Base-by-base conservation (phyloP, 176 grass and related monocot species). In the Eleusine indica region DNA sequence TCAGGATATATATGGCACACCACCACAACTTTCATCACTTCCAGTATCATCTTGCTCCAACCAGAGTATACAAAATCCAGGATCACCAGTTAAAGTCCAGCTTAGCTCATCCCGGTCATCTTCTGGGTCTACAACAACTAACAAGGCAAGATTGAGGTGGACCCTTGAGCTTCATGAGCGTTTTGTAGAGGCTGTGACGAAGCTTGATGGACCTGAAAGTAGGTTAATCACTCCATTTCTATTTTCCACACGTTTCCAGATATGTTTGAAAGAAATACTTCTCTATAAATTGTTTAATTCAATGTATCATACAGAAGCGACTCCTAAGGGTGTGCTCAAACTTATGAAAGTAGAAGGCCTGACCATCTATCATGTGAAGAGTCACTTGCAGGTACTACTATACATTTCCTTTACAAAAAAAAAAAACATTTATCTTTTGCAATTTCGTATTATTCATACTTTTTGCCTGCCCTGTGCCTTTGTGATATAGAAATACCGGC, bases 281-380 rank as follows among this genome's bases (percentile, higher is more conserved):
- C 7, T 74, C 60, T 44, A 75, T 87, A 79, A 85, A 65, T 73
- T 64, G 47, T 85, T 56, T 9, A 48, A 37, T 71, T 80, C 13
- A 73, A 66, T 79, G 73, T 86, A 39, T 82, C 9, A 41, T 91
- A 68, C 89, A 99, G 96, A 94, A 80, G 96, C 96, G 85, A 99
- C 96, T 83, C 96, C 96, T 25, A 99, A 99, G 74, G 96, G 93
- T 69, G 91, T 99, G 2, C 85, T 95, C 56, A 99, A 96, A 80
- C 89, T 99, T 67, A 99, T 99, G 96, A 96, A 96, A 71, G 93
- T 99, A 75, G 91, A 96, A 67, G 93, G 91, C 67, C 81, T 99
- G 62, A 99, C 96, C 7, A 96, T 99, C 37, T 99, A 91, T 70
- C 96, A 99, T 86, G 96, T 99, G 85, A 99, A 99, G 91, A 96